Evolutionary conservation across 139 green algal genomes (phyloP).

Genomic region (Chlorokybus atmophyticus): DNA sequence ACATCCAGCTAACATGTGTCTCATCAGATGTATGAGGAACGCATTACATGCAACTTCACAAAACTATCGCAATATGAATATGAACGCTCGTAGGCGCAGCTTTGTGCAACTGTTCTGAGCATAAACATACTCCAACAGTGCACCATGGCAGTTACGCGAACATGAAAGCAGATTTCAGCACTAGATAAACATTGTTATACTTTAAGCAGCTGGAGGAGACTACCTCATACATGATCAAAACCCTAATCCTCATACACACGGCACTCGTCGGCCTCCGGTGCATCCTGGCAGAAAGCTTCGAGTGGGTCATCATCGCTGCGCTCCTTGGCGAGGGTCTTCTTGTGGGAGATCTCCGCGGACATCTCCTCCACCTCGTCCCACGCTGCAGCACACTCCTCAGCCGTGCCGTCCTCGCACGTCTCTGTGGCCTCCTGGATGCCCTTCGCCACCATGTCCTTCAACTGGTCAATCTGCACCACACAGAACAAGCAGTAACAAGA

Average conservation of each 20-base stretch:
- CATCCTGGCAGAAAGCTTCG: conserved; percentile 27
- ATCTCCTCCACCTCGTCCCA: conserved; percentile 40
- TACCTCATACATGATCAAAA: too few relatives aligned
- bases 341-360: conserved; percentile 22
- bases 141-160: too few relatives aligned
- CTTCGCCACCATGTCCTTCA: conserved; percentile 12
- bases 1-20: too few relatives aligned
- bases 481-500: conserved; percentile 2
- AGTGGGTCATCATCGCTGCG: conserved; percentile 15
- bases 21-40: too few relatives aligned
- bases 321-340: conserved; percentile 7
- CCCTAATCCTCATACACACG: conserved; percentile 29
- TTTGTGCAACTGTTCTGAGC: too few relatives aligned
- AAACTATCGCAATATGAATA: too few relatives aligned
- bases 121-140: too few relatives aligned
- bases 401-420: conserved; percentile 12
- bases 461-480: conserved; percentile 1
- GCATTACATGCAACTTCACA: too few relatives aligned
- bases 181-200: too few relatives aligned
- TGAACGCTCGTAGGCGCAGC: too few relatives aligned
- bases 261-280: conserved; percentile 26
- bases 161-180: too few relatives aligned
- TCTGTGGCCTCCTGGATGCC: conserved; percentile 25
- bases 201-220: too few relatives aligned
- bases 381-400: conserved; percentile 24